These are phyloP conservation scores for Penicillium soppii DNA, from an alignment of 495 filamentous ascomycete species.

Conservation along the genomic window DNA sequence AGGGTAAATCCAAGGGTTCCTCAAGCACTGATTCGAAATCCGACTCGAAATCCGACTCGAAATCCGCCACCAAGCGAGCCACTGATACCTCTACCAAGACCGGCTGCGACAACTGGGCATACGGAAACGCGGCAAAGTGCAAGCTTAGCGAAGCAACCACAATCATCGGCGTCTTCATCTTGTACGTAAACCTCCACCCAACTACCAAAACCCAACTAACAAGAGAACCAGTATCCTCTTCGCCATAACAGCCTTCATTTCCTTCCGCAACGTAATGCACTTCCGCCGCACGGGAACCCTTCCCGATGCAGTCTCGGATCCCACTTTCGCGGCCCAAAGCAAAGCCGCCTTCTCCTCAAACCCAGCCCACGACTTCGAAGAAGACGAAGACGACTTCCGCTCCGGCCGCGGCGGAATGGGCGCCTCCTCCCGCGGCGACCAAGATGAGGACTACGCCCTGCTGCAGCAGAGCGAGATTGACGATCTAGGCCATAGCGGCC, in stretches of 20 bases:
- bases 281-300: conserved; percentile 75
- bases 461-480: conserved; percentile 48
- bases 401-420: conserved; percentile 39
- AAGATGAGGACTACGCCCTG: conserved; percentile 47
- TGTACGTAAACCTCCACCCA: conserved; percentile 51
- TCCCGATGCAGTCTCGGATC: conserved; percentile 60
- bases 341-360: conserved; percentile 53
- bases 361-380: conserved; percentile 47
- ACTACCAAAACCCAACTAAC: conserved; percentile 13
- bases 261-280: conserved; percentile 74
- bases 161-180: conserved; percentile 77
- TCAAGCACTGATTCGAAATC: conserved; percentile 14
- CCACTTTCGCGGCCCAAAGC: conserved; percentile 50
- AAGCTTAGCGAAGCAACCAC: conserved; percentile 72
- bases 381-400: conserved; percentile 50
- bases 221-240: conserved; percentile 64
- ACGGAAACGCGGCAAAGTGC: conserved; percentile 59
- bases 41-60: conserved; percentile 6
- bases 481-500: conserved; percentile 38
- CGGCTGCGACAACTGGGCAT: conserved; percentile 53
- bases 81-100: conserved; percentile 17
- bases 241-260: conserved; percentile 66
- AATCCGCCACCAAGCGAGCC: conserved; percentile 21
- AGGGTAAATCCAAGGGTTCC: conserved; percentile 29
- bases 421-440: conserved; percentile 33